Conservation (phyloP, 345 rosid species). For the Murraya paniculata region DNA sequence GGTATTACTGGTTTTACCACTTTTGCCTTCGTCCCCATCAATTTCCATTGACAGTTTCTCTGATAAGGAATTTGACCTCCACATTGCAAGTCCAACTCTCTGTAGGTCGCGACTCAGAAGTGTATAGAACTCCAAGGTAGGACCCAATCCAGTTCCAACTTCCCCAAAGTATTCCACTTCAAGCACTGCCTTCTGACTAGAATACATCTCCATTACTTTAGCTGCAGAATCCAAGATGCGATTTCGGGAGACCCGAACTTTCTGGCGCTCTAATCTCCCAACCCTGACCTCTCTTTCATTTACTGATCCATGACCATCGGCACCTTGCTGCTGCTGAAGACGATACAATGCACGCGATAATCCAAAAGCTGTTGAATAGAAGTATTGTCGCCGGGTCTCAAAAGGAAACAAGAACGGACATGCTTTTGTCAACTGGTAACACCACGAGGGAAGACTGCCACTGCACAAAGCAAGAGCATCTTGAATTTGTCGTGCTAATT, state of each 20-base stretch:
- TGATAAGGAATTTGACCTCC: constrained; percentile 69
- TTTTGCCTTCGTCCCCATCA: constrained; percentile 53
- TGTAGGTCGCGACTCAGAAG: constrained; percentile 94
- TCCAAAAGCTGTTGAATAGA: constrained; percentile 98
- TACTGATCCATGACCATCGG: constrained; percentile 81
- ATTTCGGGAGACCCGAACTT: constrained; percentile 97
- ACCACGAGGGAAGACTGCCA: constrained; percentile 99
- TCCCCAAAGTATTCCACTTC: constrained; percentile 99
- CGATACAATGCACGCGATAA: constrained; percentile 95
- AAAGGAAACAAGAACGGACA: constrained; percentile 98
- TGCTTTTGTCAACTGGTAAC: constrained; percentile 92
- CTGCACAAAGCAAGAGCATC: constrained; percentile 99
- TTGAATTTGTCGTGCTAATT: constrained; percentile 95
- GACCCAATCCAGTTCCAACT: constrained; percentile 99
- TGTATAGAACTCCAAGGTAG: constrained; percentile 96
- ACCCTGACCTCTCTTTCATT: constrained; percentile 91
- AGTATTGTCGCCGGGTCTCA: constrained; percentile 93
- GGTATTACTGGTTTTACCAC: constrained; percentile 35
- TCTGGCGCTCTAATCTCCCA: constrained; percentile 96
- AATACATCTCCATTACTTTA: constrained; percentile 99
- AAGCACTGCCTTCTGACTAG: constrained; percentile 96
- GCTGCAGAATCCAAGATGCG: constrained; percentile 98
- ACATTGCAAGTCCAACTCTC: constrained; percentile 80
- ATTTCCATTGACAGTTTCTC: constrained; percentile 52
- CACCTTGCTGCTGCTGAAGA: constrained; percentile 99